Percentiles rank a stretch among this genome's conserved stretches.
Conservation (phyloP, 306 rosid species). For the Alnus glutinosa region DNA sequence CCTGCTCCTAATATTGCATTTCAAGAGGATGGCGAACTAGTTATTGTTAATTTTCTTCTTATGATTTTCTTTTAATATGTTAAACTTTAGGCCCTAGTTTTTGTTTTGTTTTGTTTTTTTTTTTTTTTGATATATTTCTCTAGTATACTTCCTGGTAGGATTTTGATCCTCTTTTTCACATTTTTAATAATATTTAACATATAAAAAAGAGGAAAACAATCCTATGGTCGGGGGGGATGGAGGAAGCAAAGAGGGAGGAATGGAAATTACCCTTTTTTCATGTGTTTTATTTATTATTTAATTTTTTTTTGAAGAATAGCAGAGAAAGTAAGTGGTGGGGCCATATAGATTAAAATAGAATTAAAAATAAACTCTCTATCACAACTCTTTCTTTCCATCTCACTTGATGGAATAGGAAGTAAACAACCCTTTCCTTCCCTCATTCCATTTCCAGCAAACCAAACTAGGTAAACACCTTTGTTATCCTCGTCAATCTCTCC, state of each 20-base stretch:
- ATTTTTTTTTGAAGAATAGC: background rate
- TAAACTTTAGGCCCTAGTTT: too few species aligned
- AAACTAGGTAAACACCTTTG: background rate
- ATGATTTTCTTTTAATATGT: too few species aligned
- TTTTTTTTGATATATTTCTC: too few species aligned
- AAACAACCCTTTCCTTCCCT: background rate
- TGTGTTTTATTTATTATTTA: background rate
- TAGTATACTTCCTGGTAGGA: too few species aligned
- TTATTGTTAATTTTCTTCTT: too few species aligned
- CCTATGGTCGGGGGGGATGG: too few species aligned
- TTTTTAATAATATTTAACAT: background rate
- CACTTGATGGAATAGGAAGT: background rate
- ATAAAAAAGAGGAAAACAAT: background rate
- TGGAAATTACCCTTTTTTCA: background rate
- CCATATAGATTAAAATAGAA: background rate
- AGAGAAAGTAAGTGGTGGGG: background rate
- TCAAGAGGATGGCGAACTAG: too few species aligned
- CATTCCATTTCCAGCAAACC: background rate
- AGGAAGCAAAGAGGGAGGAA: background rate
- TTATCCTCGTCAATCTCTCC: background rate
- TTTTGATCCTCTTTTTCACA: too few species aligned
- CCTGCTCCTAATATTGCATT: too few species aligned
- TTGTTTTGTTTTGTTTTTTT: too few species aligned
- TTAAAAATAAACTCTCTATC: background rate
- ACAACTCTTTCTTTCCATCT: background rate